Evolutionary conservation across 2,329 filamentous ascomycete genomes (phyloP).

Genomic region (Xylaria sp.): DNA sequence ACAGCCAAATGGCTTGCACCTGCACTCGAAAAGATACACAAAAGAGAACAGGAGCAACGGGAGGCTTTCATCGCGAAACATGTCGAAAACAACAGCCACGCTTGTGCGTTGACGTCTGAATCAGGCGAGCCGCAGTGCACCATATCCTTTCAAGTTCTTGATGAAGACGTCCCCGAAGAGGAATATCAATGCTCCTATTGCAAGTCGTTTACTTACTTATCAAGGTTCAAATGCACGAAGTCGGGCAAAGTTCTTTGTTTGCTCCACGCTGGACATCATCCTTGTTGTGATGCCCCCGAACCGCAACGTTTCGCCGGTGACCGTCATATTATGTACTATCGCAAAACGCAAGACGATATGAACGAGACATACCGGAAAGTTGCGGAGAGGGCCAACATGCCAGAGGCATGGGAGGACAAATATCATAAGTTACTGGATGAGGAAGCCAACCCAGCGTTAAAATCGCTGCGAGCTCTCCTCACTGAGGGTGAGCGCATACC

Average conservation of each 20-base stretch:
- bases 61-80: constrained; percentile 64
- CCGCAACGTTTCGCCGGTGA: constrained; percentile 62
- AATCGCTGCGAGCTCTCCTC: constrained; percentile 74
- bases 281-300: constrained; percentile 70
- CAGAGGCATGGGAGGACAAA: constrained; percentile 86
- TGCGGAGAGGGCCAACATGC: constrained; percentile 76
- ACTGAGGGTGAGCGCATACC: constrained; percentile 96
- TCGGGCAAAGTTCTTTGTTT: constrained; percentile 80
- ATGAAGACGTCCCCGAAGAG: constrained; percentile 77
- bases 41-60: constrained; percentile 65
- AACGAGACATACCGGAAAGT: constrained; percentile 65
- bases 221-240: constrained; percentile 78
- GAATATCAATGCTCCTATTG: constrained; percentile 89
- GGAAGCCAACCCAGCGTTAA: constrained; percentile 77
- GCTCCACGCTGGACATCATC: constrained; percentile 69
- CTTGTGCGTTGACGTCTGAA: constrained; percentile 47
- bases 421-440: constrained; percentile 79
- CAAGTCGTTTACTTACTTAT: constrained; percentile 87
- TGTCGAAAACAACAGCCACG: constrained; percentile 47
- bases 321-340: constrained; percentile 71
- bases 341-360: constrained; percentile 69
- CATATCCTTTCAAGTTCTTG: constrained; percentile 59
- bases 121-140: constrained; percentile 47
- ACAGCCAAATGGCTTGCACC: constrained; percentile 94
- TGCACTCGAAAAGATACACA: constrained; percentile 71